Percentiles rank a stretch among this genome's conserved stretches.
phyloP scores from a whole-genome alignment of 139 green algal genomes.

The Trebouxia sp. region DNA sequence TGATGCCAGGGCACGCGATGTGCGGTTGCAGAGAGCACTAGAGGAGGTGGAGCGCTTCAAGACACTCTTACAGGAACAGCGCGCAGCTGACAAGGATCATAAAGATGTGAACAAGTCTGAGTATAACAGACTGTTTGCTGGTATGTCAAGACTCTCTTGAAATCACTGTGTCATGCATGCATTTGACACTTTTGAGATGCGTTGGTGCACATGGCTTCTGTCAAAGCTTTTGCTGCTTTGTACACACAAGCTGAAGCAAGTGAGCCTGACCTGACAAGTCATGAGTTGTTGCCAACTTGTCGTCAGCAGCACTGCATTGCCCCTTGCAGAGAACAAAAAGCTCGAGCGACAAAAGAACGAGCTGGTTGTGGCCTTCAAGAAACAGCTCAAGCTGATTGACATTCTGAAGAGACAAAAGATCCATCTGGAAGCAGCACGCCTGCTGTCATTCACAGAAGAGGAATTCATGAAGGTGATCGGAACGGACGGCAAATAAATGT shows the following conservation, averaged over 20 bases:
- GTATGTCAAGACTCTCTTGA: too few relatives aligned
- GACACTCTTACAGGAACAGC: slow-evolving; percentile 58
- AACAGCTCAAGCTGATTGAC: slow-evolving; percentile 87
- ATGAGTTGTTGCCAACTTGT: too few relatives aligned
- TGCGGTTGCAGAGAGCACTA: slow-evolving; percentile 67
- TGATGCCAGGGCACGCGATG: slow-evolving; percentile 56
- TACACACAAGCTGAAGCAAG: too few relatives aligned
- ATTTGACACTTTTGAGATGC: too few relatives aligned
- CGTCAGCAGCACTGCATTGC: background rate
- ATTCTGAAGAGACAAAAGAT: slow-evolving; percentile 82
- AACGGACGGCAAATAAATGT: background rate
- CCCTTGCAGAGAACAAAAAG: slow-evolving; percentile 58
- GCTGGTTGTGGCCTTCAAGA: slow-evolving; percentile 79
- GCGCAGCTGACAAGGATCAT: slow-evolving; percentile 50
- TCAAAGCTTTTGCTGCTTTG: too few relatives aligned
- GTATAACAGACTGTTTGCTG: slow-evolving; percentile 48
- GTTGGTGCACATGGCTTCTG: too few relatives aligned
- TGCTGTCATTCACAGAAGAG: slow-evolving; percentile 77
- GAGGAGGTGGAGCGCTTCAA: slow-evolving; percentile 75
- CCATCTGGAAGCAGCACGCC: slow-evolving; percentile 77
- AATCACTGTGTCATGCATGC: background rate
- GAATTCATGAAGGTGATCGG: slow-evolving; percentile 66
- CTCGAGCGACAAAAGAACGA: slow-evolving; percentile 78
- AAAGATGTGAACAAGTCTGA: slow-evolving; percentile 60
- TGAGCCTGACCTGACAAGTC: too few relatives aligned